Evolutionary conservation across 106 monocot genomes (phyloP), one percentile per base, ranked within the genome.

Genomic region (Allium sativum): DNA sequence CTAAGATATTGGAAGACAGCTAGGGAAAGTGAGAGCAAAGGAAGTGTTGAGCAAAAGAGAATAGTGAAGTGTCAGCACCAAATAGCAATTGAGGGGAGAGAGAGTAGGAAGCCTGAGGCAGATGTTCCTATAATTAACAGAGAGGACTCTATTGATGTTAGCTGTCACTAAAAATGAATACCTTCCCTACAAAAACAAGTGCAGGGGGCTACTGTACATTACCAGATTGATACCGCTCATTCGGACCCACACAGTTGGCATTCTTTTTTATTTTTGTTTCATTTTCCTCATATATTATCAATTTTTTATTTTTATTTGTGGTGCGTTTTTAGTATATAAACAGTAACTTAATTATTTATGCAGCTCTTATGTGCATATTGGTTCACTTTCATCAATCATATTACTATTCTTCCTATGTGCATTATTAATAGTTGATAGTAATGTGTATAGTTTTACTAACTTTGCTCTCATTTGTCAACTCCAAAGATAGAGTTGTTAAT

Each of bases 221-320:
- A 31, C 31, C 31, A 31, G 31, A 31, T 31, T 31, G 4, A 31
- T 31, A 31, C 31, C 5, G 31, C 31, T 31, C 31, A 3, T 31
- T 31, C 5, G 58, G 58, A 12, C 60, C 60, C 13, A 15, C 60
- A 44, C 44, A 60, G 60, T 60, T 60, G 60, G 60, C 60, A 60
- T 60, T 44, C 59, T 43, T 60, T 59, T 31, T 31, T 31, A 31
- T 31, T 31, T 1, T 3, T 31, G 2, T 31, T 31, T 31, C 5
- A 31, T 31, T 31, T 31, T 31, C 31, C 5, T 31, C 31, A 31
- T 31, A 31, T 3, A 31, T 31, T 31, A 5, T 31, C 31, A 5
- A 31, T 31, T 31, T 31, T 2, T 31, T 31, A 31, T 31, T 31
- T 31, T 31, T 31, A 31, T 31, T 31, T 31, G 56, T 22, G 56